Conservation (phyloP, 306 rosid genomes). For the Sindora glabra region DNA sequence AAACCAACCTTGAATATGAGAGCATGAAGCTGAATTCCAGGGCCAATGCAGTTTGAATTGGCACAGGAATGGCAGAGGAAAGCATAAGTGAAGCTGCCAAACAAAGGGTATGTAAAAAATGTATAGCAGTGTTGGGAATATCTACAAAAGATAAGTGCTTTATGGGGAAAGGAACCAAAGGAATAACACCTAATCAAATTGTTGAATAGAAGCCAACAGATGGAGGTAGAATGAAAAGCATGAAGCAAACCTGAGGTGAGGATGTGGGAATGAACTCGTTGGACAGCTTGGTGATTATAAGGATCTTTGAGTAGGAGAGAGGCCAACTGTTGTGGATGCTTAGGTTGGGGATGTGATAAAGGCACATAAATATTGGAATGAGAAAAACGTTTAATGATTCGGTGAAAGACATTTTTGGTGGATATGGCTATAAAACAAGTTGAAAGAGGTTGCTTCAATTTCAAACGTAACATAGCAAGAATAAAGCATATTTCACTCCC, state of each 20-base stretch:
- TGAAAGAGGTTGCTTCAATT: slow-evolving; percentile 1
- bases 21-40: slow-evolving; percentile 53
- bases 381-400: background rate
- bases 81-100: slow-evolving; percentile 49
- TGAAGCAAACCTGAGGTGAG: slow-evolving; percentile 42
- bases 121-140: background rate
- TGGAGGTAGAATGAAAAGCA: background rate
- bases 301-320: slow-evolving; percentile 42
- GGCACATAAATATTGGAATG: background rate
- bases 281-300: slow-evolving; percentile 16
- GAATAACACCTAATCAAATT: slow-evolving; percentile 39
- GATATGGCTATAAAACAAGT: background rate
- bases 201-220: slow-evolving; percentile 41
- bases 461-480: slow-evolving; percentile 8
- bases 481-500: background rate
- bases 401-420: background rate
- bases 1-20: slow-evolving; percentile 51
- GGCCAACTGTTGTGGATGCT: slow-evolving; percentile 35
- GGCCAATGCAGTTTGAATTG: background rate
- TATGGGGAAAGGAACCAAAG: slow-evolving; percentile 20
- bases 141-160: slow-evolving; percentile 37
- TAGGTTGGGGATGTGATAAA: slow-evolving; percentile 7
- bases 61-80: slow-evolving; percentile 53
- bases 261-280: slow-evolving; percentile 45
- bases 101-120: slow-evolving; percentile 14